Evolutionary conservation across 768 basidiomycete species (phyloP).

Genomic region (Clavulina sp.): DNA sequence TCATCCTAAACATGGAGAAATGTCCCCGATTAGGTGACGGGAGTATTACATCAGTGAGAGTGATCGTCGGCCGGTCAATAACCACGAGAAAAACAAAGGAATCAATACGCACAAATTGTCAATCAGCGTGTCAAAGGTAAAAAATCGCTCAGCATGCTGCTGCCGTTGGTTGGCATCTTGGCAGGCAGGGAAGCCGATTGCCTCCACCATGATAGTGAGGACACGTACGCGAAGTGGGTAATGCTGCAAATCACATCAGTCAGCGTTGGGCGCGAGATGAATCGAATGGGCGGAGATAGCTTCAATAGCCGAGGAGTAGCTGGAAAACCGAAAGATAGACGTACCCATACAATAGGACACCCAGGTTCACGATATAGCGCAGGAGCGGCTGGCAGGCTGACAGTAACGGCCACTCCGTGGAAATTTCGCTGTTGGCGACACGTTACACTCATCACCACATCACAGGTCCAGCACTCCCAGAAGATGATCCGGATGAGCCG

Average conservation of each 20-base stretch:
- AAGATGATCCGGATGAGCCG: background rate
- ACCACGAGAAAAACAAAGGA: too few species aligned
- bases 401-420: background rate
- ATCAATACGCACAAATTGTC: too few species aligned
- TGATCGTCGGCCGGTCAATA: too few species aligned
- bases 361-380: background rate
- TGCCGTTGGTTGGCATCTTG: background rate
- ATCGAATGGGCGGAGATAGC: too few species aligned
- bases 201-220: background rate
- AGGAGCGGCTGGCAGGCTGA: background rate
- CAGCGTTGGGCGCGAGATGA: background rate
- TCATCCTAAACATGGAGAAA: too few species aligned
- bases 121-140: background rate
- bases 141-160: background rate
- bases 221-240: background rate
- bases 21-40: too few species aligned
- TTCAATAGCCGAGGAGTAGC: too few species aligned
- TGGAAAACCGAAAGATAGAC: too few species aligned
- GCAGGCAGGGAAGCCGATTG: background rate
- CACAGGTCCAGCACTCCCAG: slow-evolving; percentile 1
- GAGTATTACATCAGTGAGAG: too few species aligned
- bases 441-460: background rate
- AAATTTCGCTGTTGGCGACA: background rate
- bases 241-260: background rate
- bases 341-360: background rate